phyloP scores from a whole-genome alignment of 768 basidiomycete species.

The Termitomyces sp. region DNA sequence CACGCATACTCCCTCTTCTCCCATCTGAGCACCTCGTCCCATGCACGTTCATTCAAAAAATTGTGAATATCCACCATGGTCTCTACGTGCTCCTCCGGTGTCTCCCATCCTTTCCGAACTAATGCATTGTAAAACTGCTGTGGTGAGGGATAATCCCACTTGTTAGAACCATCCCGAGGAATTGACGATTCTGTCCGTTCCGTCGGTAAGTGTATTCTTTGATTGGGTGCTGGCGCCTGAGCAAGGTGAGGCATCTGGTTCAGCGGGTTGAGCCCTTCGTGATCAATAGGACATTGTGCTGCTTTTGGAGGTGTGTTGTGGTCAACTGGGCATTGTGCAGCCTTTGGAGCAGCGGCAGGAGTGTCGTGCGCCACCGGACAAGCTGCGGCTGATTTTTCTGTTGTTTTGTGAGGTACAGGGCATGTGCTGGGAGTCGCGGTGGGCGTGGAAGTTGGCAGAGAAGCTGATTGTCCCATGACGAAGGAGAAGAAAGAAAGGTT shows the following conservation, averaged over 20 bases:
- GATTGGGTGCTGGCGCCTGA: constrained; percentile 59
- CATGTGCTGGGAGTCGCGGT: constrained; percentile 23
- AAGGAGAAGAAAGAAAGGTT: not conserved
- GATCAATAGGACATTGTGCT: constrained; percentile 63
- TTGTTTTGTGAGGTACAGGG: constrained; percentile 15
- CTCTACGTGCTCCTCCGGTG: constrained; percentile 93
- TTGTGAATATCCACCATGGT: constrained; percentile 99
- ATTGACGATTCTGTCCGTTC: constrained; percentile 81
- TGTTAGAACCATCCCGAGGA: constrained; percentile 55
- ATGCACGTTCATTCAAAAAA: constrained; percentile 95
- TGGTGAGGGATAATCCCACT: constrained; percentile 96
- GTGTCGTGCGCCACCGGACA: constrained; percentile 34
- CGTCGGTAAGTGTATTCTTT: constrained; percentile 61
- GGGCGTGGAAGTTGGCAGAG: constrained; percentile 24
- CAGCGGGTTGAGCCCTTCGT: constrained; percentile 56
- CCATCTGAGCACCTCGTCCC: constrained; percentile 94
- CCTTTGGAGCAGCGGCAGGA: constrained; percentile 18
- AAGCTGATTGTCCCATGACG: constrained; percentile 44
- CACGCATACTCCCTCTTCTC: constrained; percentile 69
- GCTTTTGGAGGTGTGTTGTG: constrained; percentile 31
- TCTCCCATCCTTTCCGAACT: constrained; percentile 95
- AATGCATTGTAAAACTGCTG: constrained; percentile 99
- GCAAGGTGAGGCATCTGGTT: constrained; percentile 91
- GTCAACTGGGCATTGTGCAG: constrained; percentile 40
- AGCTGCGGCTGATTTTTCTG: constrained; percentile 1